These are phyloP conservation scores for Ramularia collo-cygni DNA, from an alignment of 2,329 filamentous ascomycete genomes.

Conservation along the genomic window DNA sequence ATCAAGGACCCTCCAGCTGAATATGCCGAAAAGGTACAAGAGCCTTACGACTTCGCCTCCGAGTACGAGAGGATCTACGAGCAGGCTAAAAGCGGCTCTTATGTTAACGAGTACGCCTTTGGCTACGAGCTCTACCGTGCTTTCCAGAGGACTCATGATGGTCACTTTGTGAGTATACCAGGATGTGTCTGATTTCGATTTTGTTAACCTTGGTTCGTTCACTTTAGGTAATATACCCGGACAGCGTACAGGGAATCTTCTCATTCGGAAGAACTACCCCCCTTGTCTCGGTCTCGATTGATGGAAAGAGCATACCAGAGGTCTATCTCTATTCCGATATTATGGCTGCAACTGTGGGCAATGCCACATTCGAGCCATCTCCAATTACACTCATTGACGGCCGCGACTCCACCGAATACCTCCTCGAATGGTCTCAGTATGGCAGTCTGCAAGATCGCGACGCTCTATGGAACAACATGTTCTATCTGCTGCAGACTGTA, in stretches of 20 bases:
- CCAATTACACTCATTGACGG: constrained; percentile 52
- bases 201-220: too few relatives aligned
- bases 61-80: constrained; percentile 33
- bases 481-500: constrained; percentile 41
- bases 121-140: constrained; percentile 47
- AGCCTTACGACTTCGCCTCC: constrained; percentile 36
- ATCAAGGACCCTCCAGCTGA: constrained; percentile 41
- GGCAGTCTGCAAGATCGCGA: constrained; percentile 50
- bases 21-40: constrained; percentile 37
- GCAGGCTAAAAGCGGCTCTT: constrained; percentile 32
- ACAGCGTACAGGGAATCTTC: constrained; percentile 47
- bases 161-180: constrained; percentile 47
- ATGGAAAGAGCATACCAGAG: constrained; percentile 53
- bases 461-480: constrained; percentile 49
- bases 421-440: constrained; percentile 42
- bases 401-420: constrained; percentile 44
- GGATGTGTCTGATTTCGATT: too few relatives aligned
- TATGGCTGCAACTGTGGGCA: constrained; percentile 34
- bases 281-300: constrained; percentile 54
- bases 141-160: constrained; percentile 54
- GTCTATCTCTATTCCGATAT: constrained; percentile 49
- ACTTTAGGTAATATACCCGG: constrained; percentile 39
- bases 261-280: constrained; percentile 43
- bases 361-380: constrained; percentile 39
- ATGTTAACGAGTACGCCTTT: constrained; percentile 39